phyloP scores from a whole-genome alignment of 257 asterid species.

The Solanum tarapatanum region DNA sequence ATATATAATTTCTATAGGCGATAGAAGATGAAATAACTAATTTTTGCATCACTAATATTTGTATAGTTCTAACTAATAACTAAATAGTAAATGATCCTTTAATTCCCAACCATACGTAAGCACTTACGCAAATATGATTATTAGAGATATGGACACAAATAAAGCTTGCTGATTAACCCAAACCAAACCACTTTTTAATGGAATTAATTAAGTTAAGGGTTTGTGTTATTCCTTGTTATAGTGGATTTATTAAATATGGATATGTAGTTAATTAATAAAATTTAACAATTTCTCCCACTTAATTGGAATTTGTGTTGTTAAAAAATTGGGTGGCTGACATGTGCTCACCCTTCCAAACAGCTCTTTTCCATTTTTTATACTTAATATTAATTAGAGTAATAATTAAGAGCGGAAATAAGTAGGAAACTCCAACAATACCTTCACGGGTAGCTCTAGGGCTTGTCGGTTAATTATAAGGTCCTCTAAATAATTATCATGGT shows the following conservation, averaged over 20 bases:
- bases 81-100: too few relatives aligned
- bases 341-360: neutral
- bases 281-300: neutral
- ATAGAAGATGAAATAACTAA: neutral
- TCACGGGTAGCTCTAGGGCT: neutral
- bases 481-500: neutral
- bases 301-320: neutral
- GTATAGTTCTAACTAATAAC: neutral
- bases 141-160: neutral
- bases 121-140: conserved; percentile 23
- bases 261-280: neutral
- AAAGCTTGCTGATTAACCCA: neutral
- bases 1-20: neutral
- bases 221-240: neutral
- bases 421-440: neutral
- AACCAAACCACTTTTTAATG: neutral
- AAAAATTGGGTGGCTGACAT: neutral
- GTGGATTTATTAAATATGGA: neutral
- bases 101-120: conserved; percentile 14
- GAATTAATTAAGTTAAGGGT: neutral
- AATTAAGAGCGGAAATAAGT: neutral
- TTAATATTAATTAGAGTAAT: neutral
- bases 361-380: neutral
- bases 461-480: neutral
- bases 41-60: neutral